phyloP scores from a whole-genome alignment of 1,284 basidiomycete species.

The Xerocomus minutiporus region DNA sequence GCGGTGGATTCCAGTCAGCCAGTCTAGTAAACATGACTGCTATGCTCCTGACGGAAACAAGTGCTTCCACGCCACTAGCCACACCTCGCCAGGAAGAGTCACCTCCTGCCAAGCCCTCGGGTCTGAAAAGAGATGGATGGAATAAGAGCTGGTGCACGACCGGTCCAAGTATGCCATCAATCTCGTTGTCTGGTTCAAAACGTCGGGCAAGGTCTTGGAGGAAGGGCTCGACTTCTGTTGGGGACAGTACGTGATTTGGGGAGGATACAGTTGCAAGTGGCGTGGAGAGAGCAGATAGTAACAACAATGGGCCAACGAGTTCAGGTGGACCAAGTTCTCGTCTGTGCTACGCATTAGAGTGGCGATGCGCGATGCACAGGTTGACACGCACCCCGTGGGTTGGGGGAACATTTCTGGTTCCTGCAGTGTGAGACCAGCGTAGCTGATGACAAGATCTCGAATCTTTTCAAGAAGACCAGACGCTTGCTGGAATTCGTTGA shows the following conservation, averaged over 20 bases:
- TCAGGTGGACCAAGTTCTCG: conserved; percentile 72
- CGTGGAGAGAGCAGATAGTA: conserved; percentile 56
- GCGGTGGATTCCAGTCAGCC: conserved; percentile 64
- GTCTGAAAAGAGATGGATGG: conserved; percentile 56
- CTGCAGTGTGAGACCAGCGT: conserved; percentile 85
- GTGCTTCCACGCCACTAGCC: conserved; percentile 74
- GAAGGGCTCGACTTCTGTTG: conserved; percentile 66
- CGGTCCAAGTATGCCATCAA: conserved; percentile 53
- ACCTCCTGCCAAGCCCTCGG: conserved; percentile 63
- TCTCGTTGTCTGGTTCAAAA: conserved; percentile 60
- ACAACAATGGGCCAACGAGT: conserved; percentile 73
- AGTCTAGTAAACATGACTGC: conserved; percentile 75
- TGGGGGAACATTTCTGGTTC: conserved; percentile 95
- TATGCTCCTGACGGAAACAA: conserved; percentile 80
- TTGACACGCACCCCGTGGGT: conserved; percentile 57
- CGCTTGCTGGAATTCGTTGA: conserved; percentile 61
- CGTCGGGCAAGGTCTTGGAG: conserved; percentile 66
- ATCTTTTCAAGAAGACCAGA: conserved; percentile 64
- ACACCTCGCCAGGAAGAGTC: conserved; percentile 85
- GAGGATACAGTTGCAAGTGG: conserved; percentile 37
- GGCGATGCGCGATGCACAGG: not conserved
- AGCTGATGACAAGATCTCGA: conserved; percentile 81
- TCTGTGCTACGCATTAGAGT: conserved; percentile 34
- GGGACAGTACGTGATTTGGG: conserved; percentile 29
- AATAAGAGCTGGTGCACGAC: conserved; percentile 57